Evolutionary conservation across 257 asterid genomes (phyloP).

Genomic region (Primulina eburnea): DNA sequence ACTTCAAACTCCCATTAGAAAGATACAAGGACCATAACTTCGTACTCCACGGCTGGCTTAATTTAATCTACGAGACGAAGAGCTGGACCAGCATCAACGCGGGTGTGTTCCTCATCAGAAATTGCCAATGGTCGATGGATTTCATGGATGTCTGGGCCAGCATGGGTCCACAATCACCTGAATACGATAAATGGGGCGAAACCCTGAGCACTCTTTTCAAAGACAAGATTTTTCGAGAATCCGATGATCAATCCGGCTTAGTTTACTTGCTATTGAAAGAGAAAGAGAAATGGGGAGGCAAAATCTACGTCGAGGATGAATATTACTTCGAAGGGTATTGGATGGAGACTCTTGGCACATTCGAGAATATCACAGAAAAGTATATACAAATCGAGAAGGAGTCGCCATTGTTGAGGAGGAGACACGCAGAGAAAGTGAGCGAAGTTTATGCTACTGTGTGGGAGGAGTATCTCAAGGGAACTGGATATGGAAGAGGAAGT

Average conservation of each 20-base stretch:
- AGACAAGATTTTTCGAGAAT: conserved; percentile 70
- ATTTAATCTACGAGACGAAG: conserved; percentile 40
- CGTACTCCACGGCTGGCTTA: conserved; percentile 87
- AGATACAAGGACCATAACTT: conserved; percentile 61
- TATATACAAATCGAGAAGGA: conserved; percentile 50
- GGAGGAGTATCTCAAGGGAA: conserved; percentile 71
- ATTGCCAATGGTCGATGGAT: conserved; percentile 90
- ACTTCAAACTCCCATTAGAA: conserved; percentile 62
- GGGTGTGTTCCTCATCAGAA: conserved; percentile 86
- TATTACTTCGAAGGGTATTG: conserved; percentile 91
- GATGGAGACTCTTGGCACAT: conserved; percentile 69
- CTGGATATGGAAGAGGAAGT: conserved; percentile 68
- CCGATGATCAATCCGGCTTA: conserved; percentile 86
- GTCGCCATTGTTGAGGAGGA: conserved; percentile 45
- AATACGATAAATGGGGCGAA: conserved; percentile 74
- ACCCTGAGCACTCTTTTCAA: conserved; percentile 43
- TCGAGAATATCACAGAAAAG: conserved; percentile 49
- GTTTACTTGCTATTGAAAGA: conserved; percentile 61
- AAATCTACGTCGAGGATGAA: conserved; percentile 61
- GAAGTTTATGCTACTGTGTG: conserved; percentile 52
- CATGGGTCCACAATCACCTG: conserved; percentile 90
- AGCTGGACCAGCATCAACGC: conserved; percentile 98
- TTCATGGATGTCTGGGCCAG: conserved; percentile 75
- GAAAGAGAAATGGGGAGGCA: conserved; percentile 64
- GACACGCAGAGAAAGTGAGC: conserved; percentile 79